Conservation (phyloP, 2,329 filamentous ascomycete species). For the Cordyceps militaris region DNA sequence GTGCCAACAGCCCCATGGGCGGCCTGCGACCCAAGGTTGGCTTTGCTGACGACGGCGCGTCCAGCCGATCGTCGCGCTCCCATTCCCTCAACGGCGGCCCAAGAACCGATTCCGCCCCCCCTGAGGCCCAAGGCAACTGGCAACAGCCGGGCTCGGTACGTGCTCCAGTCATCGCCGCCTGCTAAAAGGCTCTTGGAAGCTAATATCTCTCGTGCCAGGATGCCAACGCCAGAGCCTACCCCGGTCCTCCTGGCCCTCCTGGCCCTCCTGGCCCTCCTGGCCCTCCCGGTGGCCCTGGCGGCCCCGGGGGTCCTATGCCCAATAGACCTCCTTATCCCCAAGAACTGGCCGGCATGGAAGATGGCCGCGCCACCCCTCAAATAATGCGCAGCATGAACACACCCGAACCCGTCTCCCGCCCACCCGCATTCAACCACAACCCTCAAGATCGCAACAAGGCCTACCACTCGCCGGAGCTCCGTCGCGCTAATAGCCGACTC, state of each 20-base stretch:
- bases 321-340: constrained; percentile 22
- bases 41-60: constrained; percentile 48
- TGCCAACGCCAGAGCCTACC: constrained; percentile 21
- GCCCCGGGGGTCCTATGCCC: constrained; percentile 1
- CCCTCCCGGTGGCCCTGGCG: constrained; percentile 8
- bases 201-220: constrained; percentile 22
- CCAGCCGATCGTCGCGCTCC: constrained; percentile 47
- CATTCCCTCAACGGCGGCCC: constrained; percentile 37
- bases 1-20: constrained; percentile 47
- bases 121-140: constrained; percentile 32
- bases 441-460: constrained; percentile 62
- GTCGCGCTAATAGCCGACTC: constrained; percentile 75
- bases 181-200: constrained; percentile 42
- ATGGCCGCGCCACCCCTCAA: not conserved
- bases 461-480: constrained; percentile 68
- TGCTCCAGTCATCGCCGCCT: constrained; percentile 29
- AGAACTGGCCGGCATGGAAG: not conserved
- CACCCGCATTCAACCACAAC: constrained; percentile 72
- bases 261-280: constrained; percentile 14
- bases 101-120: constrained; percentile 46
- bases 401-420: constrained; percentile 68
- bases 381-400: constrained; percentile 49
- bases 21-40: constrained; percentile 42
- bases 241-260: constrained; percentile 16
- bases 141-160: constrained; percentile 28